Conservation (phyloP, 2,329 filamentous ascomycete genomes). For the Botrytis sinoallii region DNA sequence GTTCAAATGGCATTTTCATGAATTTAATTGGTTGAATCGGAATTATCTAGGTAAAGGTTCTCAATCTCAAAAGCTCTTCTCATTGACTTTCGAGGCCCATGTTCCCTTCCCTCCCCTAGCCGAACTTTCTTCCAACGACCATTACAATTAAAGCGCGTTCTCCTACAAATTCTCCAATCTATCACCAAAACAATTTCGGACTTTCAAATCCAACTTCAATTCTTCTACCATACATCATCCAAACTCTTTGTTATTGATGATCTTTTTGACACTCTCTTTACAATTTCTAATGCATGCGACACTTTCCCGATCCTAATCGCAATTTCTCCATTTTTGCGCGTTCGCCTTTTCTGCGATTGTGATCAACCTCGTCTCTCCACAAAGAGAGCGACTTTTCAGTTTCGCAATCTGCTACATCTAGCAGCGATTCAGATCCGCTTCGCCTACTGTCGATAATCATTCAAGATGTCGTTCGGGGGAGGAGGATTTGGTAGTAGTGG, state of each 20-base stretch:
- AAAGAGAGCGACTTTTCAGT: conserved; percentile 21
- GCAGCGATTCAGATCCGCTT: conserved; percentile 10
- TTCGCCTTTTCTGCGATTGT: conserved; percentile 32
- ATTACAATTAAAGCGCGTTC: conserved; percentile 12
- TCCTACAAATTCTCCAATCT: conserved; percentile 21
- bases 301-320: conserved; percentile 30
- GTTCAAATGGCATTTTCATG: neutral
- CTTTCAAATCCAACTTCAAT: conserved; percentile 21
- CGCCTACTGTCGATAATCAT: conserved; percentile 19
- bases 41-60: neutral
- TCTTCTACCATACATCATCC: conserved; percentile 18
- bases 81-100: neutral
- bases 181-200: conserved; percentile 20
- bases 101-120: conserved; percentile 8
- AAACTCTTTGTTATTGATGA: conserved; percentile 19
- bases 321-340: conserved; percentile 30
- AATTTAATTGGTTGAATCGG: conserved; percentile 22
- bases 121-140: conserved; percentile 17
- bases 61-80: conserved; percentile 5
- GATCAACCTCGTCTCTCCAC: conserved; percentile 25
- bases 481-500: conserved; percentile 45
- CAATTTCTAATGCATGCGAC: conserved; percentile 34
- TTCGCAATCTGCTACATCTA: conserved; percentile 19
- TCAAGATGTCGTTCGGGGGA: conserved; percentile 39
- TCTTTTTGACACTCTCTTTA: conserved; percentile 28